Evolutionary conservation across 1,284 basidiomycete species (phyloP).

Genomic region (Cryptococcus jaspeensis): DNA sequence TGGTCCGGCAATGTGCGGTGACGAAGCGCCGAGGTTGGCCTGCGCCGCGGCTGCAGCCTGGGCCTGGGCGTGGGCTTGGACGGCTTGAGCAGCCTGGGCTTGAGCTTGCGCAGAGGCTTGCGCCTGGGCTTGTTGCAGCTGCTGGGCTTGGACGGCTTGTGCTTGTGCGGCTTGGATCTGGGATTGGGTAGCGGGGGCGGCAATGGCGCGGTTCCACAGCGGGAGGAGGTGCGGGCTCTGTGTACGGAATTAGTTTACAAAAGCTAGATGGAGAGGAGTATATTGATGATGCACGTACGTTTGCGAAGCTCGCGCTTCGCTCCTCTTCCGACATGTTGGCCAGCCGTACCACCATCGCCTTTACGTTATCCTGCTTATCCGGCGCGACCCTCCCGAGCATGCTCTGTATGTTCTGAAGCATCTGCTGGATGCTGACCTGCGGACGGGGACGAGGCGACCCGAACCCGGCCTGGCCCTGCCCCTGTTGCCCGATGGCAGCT

Average conservation of each 20-base stretch:
- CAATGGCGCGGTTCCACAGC: conserved; percentile 22
- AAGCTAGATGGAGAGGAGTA: neutral
- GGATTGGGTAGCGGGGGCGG: neutral
- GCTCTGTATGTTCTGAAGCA: conserved; percentile 7
- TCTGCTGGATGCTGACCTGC: conserved; percentile 9
- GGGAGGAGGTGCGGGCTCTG: conserved; percentile 35
- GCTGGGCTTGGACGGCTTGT: conserved; percentile 6
- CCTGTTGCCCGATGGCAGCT: conserved; percentile 8
- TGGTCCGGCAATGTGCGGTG: neutral
- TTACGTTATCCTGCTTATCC: conserved; percentile 19
- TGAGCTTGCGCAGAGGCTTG: conserved; percentile 28
- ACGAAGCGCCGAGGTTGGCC: neutral
- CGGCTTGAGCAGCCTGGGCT: conserved; percentile 36
- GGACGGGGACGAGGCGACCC: conserved; percentile 27
- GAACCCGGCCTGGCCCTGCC: conserved; percentile 26
- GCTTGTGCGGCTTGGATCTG: conserved; percentile 5
- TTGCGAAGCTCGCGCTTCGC: conserved; percentile 31
- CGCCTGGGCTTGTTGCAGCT: conserved; percentile 28
- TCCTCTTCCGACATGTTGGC: conserved; percentile 34
- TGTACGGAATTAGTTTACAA: neutral
- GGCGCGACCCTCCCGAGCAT: conserved; percentile 8
- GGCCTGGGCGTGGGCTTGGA: conserved; percentile 9
- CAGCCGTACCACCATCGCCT: conserved; percentile 30
- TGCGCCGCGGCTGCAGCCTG: conserved; percentile 5
- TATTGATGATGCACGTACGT: conserved; percentile 24